Percentiles rank a stretch among this genome's conserved stretches.
Conservation (phyloP, 2,329 filamentous ascomycete genomes). For the Scytalidium lignicola region DNA sequence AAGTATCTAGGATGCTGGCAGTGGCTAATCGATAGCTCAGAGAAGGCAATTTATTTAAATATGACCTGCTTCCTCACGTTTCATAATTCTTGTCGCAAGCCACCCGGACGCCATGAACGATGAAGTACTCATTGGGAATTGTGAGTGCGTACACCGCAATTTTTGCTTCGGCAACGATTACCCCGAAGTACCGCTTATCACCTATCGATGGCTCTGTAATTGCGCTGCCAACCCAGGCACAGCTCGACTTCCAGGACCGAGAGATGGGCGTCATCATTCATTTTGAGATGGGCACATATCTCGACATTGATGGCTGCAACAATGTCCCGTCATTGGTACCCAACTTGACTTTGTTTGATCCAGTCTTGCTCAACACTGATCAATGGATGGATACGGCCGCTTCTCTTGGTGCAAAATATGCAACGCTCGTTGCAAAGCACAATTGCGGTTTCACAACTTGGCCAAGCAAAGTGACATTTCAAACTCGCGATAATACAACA, state of each 20-base stretch:
- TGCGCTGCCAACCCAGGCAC: conserved; percentile 20
- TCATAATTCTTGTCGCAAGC: conserved; percentile 2
- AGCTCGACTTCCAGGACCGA: conserved; percentile 21
- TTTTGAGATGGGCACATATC: conserved; percentile 23
- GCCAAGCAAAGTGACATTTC: conserved; percentile 24
- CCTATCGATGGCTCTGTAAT: conserved; percentile 23
- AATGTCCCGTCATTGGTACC: conserved; percentile 20
- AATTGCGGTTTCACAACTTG: conserved; percentile 28
- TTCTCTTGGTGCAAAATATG: conserved; percentile 24
- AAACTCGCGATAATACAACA: conserved; percentile 17
- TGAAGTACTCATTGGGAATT: conserved; percentile 1
- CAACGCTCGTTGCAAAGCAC: conserved; percentile 27
- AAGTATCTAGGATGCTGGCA: background rate
- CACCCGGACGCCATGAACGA: background rate
- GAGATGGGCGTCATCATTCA: conserved; percentile 24
- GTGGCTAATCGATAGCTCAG: background rate
- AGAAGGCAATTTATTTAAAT: background rate
- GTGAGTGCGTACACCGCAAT: background rate
- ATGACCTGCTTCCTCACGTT: conserved; percentile 1
- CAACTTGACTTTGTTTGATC: conserved; percentile 15
- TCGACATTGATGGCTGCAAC: conserved; percentile 24
- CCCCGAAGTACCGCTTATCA: conserved; percentile 15
- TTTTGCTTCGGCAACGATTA: conserved; percentile 1
- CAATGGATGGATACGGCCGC: conserved; percentile 25
- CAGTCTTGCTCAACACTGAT: conserved; percentile 20